phyloP scores from a whole-genome alignment of 2,329 filamentous ascomycete genomes.

The Penicillium sp. region DNA sequence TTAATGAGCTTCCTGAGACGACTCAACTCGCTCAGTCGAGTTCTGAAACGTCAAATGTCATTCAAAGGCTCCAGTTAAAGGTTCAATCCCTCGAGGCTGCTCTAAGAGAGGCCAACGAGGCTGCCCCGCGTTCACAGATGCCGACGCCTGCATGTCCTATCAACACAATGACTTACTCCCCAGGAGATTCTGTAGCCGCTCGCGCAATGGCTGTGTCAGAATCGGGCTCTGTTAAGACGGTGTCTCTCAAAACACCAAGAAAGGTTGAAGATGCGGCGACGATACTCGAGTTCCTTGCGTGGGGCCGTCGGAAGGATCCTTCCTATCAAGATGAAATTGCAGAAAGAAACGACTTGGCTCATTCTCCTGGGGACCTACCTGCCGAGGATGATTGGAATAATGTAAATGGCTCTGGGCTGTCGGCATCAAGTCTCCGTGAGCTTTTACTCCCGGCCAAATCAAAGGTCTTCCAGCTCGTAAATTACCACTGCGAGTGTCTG shows the following conservation, averaged over 20 bases:
- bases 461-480: slow-evolving; percentile 31
- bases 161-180: slow-evolving; percentile 1
- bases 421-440: slow-evolving; percentile 33
- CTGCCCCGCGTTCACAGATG: neutral
- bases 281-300: slow-evolving; percentile 54
- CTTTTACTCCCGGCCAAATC: slow-evolving; percentile 37
- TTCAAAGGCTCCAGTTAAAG: slow-evolving; percentile 28
- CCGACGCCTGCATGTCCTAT: neutral
- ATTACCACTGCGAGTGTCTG: slow-evolving; percentile 46
- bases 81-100: slow-evolving; percentile 33
- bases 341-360: slow-evolving; percentile 18
- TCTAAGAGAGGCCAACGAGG: slow-evolving; percentile 20
- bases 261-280: slow-evolving; percentile 48
- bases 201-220: neutral
- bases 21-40: neutral
- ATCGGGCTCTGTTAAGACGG: neutral
- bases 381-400: slow-evolving; percentile 15
- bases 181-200: slow-evolving; percentile 2
- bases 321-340: slow-evolving; percentile 30
- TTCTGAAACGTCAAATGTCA: slow-evolving; percentile 15
- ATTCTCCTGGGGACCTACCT: slow-evolving; percentile 28
- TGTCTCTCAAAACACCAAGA: slow-evolving; percentile 9
- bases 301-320: slow-evolving; percentile 52
- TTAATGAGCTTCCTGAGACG: slow-evolving; percentile 2
- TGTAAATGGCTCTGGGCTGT: slow-evolving; percentile 1